phyloP scores from a whole-genome alignment of 2,329 filamentous ascomycete genomes.

The Botrytis tulipae region DNA sequence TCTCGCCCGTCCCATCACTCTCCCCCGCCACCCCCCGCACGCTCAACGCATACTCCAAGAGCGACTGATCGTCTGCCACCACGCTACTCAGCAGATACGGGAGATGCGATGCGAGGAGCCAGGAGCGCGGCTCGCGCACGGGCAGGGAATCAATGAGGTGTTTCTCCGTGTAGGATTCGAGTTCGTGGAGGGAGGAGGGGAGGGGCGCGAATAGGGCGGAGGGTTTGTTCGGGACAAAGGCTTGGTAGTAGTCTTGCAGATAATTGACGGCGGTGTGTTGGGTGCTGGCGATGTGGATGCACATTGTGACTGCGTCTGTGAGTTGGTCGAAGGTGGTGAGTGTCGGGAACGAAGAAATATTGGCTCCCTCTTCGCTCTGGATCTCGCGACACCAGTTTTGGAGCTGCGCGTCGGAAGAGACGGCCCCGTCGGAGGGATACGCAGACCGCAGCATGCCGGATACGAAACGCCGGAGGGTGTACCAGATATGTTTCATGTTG shows the following conservation, averaged over 20 bases:
- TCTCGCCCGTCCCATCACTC: background rate
- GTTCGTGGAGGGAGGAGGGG: background rate
- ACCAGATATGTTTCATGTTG: constrained; percentile 17
- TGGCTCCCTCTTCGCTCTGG: background rate
- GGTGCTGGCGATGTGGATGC: constrained; percentile 51
- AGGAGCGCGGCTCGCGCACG: background rate
- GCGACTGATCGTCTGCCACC: constrained; percentile 8
- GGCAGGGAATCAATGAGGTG: background rate
- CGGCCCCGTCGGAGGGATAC: background rate
- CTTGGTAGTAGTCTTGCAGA: constrained; percentile 50
- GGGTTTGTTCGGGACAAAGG: constrained; percentile 41
- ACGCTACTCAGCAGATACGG: constrained; percentile 6
- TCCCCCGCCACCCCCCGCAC: background rate
- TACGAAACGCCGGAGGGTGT: background rate
- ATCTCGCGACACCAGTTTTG: constrained; percentile 5
- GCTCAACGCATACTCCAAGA: constrained; percentile 12
- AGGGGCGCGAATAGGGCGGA: background rate
- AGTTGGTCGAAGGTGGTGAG: background rate
- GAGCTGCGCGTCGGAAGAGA: background rate
- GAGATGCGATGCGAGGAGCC: background rate
- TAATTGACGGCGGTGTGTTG: constrained; percentile 53
- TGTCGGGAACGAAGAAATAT: background rate
- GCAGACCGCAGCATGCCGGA: background rate
- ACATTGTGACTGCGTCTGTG: constrained; percentile 49
- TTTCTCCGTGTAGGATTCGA: background rate